A percentile compares a stretch with the other conserved stretches of the same genome.
Evolutionary conservation across 805 yeast species (phyloP).

Genomic region (Wickerhamiella shivajii): DNA sequence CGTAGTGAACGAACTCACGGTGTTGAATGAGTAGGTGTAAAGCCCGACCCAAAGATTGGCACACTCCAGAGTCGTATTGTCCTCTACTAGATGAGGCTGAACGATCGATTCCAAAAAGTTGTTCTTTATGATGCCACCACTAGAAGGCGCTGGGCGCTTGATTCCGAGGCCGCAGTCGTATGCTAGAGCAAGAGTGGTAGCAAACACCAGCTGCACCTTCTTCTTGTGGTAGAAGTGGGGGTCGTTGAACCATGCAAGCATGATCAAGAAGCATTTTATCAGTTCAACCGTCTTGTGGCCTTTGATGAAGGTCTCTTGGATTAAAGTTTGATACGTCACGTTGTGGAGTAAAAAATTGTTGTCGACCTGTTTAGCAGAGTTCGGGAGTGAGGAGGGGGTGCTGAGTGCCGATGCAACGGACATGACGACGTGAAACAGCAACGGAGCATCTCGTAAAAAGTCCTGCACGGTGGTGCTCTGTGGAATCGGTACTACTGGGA

Average conservation of each 20-base stretch:
- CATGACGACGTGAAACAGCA: conserved; percentile 50
- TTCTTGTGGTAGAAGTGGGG: conserved; percentile 73
- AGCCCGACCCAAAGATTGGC: conserved; percentile 29
- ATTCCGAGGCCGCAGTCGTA: conserved; percentile 59
- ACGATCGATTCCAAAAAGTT: conserved; percentile 21
- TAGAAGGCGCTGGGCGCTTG: background rate
- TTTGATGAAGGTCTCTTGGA: conserved; percentile 44
- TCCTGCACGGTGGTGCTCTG: conserved; percentile 31
- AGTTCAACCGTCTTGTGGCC: conserved; percentile 62
- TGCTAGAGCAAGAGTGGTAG: conserved; percentile 50
- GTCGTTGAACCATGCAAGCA: conserved; percentile 68
- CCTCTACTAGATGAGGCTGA: conserved; percentile 24
- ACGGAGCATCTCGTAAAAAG: conserved; percentile 40
- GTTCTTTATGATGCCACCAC: conserved; percentile 26
- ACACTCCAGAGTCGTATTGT: conserved; percentile 5
- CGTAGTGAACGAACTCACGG: conserved; percentile 31
- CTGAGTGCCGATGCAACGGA: conserved; percentile 36
- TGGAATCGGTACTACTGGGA: conserved; percentile 47
- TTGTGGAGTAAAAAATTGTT: conserved; percentile 16
- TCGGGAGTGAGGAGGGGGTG: background rate
- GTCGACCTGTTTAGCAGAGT: conserved; percentile 4
- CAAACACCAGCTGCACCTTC: conserved; percentile 54
- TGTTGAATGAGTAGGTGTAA: conserved; percentile 48
- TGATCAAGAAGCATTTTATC: conserved; percentile 43
- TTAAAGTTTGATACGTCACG: conserved; percentile 20